These are phyloP conservation scores for Pseudofabraea citricarpa DNA, from an alignment of 2,329 filamentous ascomycete species.

Conservation along the genomic window DNA sequence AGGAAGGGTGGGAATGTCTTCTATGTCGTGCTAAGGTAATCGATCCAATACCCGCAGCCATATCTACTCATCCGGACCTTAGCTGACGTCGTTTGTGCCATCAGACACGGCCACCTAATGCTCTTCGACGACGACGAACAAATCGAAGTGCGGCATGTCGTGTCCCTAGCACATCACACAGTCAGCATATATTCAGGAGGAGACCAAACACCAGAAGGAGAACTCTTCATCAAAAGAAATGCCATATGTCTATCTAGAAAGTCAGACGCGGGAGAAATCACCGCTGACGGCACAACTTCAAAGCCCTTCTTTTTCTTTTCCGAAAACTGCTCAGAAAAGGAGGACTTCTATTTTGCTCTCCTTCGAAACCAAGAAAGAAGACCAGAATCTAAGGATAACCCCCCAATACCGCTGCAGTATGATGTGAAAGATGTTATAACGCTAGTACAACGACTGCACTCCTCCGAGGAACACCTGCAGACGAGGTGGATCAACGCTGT, in stretches of 20 bases:
- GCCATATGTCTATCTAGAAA: slow-evolving; percentile 76
- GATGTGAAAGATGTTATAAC: slow-evolving; percentile 83
- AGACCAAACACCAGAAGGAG: slow-evolving; percentile 76
- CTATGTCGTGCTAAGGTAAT: slow-evolving; percentile 80
- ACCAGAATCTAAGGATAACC: slow-evolving; percentile 47
- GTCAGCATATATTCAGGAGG: slow-evolving; percentile 81
- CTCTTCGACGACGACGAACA: slow-evolving; percentile 95
- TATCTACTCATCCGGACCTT: too few relatives aligned
- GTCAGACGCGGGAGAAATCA: slow-evolving; percentile 45
- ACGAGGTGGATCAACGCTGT: slow-evolving; percentile 93
- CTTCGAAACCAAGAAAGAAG: slow-evolving; percentile 76
- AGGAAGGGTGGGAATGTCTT: slow-evolving; percentile 80
- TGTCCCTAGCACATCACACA: slow-evolving; percentile 83
- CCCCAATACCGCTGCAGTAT: slow-evolving; percentile 70
- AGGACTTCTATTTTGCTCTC: slow-evolving; percentile 96
- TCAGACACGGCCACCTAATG: slow-evolving; percentile 90
- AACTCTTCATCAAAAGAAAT: slow-evolving; percentile 93
- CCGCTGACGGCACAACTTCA: slow-evolving; percentile 52
- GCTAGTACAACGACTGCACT: slow-evolving; percentile 85
- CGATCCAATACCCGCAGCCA: too few relatives aligned
- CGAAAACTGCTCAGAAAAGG: slow-evolving; percentile 92
- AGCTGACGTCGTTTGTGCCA: too few relatives aligned
- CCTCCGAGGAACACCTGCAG: slow-evolving; percentile 84
- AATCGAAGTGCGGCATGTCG: slow-evolving; percentile 91
- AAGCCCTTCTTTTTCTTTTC: slow-evolving; percentile 94